These are phyloP conservation scores for Monosporascus sp. DNA, from an alignment of 2,329 filamentous ascomycete genomes.

Conservation along the genomic window DNA sequence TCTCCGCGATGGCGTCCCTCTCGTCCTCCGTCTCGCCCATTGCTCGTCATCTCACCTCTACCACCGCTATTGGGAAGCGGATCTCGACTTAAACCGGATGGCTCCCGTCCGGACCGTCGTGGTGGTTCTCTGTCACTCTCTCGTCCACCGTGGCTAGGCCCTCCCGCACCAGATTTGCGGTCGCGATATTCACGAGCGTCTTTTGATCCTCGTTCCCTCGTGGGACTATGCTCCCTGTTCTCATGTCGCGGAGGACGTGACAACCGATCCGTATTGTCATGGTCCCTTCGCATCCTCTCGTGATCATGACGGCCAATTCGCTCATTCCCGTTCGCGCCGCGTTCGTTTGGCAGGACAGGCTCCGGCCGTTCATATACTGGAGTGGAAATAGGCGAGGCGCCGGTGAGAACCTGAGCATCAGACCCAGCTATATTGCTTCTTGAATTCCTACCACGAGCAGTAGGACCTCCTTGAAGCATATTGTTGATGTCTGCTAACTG, in stretches of 20 bases:
- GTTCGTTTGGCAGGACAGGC: slow-evolving; percentile 31
- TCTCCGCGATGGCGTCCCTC: slow-evolving; percentile 17
- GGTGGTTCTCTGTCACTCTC: slow-evolving; percentile 24
- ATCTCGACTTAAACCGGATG: slow-evolving; percentile 13
- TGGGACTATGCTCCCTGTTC: slow-evolving; percentile 44
- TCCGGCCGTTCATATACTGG: slow-evolving; percentile 46
- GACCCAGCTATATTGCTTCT: slow-evolving; percentile 45
- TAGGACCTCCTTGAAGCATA: slow-evolving; percentile 43
- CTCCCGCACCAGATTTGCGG: slow-evolving; percentile 20
- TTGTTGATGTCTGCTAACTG: slow-evolving; percentile 57
- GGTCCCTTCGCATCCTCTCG: slow-evolving; percentile 31
- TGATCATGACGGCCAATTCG: slow-evolving; percentile 29
- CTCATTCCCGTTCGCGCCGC: slow-evolving; percentile 28
- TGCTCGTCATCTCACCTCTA: slow-evolving; percentile 8
- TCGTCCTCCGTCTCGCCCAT: slow-evolving; percentile 14
- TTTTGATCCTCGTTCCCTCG: slow-evolving; percentile 39
- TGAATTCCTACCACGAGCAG: slow-evolving; percentile 30
- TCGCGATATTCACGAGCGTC: slow-evolving; percentile 25
- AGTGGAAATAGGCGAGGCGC: slow-evolving; percentile 46
- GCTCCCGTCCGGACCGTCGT: slow-evolving; percentile 24
- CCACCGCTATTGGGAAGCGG: slow-evolving; percentile 11
- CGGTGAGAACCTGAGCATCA: slow-evolving; percentile 52
- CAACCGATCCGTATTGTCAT: slow-evolving; percentile 38
- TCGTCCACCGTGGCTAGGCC: slow-evolving; percentile 19
- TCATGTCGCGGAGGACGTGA: slow-evolving; percentile 38